These are phyloP conservation scores for Pleurotus ostreatus DNA, from an alignment of 768 basidiomycete genomes.

Conservation along the genomic window DNA sequence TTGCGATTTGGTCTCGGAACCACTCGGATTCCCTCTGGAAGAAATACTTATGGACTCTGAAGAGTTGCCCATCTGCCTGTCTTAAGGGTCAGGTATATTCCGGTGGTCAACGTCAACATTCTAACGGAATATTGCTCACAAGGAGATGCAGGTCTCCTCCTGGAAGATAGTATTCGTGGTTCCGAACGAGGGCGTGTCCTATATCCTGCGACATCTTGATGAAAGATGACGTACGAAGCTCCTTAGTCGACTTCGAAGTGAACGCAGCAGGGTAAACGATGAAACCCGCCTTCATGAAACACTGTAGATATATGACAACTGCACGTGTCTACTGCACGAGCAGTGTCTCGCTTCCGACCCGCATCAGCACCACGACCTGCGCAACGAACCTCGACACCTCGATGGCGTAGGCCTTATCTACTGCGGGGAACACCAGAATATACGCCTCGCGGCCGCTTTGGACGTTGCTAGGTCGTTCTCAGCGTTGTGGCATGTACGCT, in stretches of 20 bases:
- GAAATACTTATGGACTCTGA: slow-evolving; percentile 57
- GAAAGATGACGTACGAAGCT: neutral
- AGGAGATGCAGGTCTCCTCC: slow-evolving; percentile 8
- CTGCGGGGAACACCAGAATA: neutral
- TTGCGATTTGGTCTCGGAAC: slow-evolving; percentile 35
- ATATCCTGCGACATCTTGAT: neutral
- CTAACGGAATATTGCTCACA: neutral
- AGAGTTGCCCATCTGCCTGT: slow-evolving; percentile 55
- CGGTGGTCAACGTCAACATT: neutral
- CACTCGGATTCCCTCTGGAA: slow-evolving; percentile 56
- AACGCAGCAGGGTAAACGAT: neutral
- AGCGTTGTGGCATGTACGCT: no score
- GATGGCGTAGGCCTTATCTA: neutral
- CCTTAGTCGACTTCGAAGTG: neutral
- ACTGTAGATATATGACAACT: neutral
- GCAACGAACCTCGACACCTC: neutral
- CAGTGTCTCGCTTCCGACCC: neutral
- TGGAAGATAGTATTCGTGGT: slow-evolving; percentile 1
- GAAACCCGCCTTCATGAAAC: neutral
- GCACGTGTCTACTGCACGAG: neutral
- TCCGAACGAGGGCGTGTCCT: neutral
- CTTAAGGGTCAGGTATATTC: neutral
- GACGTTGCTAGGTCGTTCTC: no score
- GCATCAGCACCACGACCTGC: neutral
- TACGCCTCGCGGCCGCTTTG: no score